Evolutionary conservation across 176 grass and related monocot genomes (phyloP).

Genomic region (Oryza glumipatula): DNA sequence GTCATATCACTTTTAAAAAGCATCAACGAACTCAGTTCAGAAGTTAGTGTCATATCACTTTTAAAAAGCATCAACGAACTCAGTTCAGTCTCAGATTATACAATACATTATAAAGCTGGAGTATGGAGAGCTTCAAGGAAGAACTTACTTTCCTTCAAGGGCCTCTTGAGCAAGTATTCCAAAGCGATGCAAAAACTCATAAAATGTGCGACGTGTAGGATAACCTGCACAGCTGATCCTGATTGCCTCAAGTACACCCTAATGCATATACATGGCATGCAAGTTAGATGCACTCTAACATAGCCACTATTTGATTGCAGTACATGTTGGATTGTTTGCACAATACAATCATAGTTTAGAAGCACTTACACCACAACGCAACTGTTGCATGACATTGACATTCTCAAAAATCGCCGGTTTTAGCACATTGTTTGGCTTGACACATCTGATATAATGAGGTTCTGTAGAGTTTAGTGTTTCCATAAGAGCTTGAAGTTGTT

Average conservation of each 20-base stretch:
- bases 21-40: constrained; percentile 7
- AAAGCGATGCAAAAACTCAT: constrained; percentile 97
- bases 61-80: constrained; percentile 29
- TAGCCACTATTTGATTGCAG: neutral
- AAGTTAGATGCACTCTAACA: constrained; percentile 30
- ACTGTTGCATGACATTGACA: constrained; percentile 98
- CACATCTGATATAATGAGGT: constrained; percentile 98
- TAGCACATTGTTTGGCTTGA: constrained; percentile 98
- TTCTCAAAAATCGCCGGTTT: constrained; percentile 97
- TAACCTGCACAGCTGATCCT: constrained; percentile 99
- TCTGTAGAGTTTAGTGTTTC: constrained; percentile 98
- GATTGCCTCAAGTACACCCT: constrained; percentile 99
- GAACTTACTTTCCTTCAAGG: constrained; percentile 88
- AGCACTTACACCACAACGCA: constrained; percentile 98
- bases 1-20: constrained; percentile 20
- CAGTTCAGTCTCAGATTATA: neutral
- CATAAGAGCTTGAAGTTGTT: constrained; percentile 96
- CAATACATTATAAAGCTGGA: constrained; percentile 28
- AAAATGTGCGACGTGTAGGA: constrained; percentile 97
- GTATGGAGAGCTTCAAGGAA: constrained; percentile 36
- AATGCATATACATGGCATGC: constrained; percentile 33
- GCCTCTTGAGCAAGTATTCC: constrained; percentile 89
- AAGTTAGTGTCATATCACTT: constrained; percentile 4
- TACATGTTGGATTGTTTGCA: neutral
- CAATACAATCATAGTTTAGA: constrained; percentile 26